phyloP scores from a whole-genome alignment of 768 basidiomycete species.

The Pleurotus ostreatus region DNA sequence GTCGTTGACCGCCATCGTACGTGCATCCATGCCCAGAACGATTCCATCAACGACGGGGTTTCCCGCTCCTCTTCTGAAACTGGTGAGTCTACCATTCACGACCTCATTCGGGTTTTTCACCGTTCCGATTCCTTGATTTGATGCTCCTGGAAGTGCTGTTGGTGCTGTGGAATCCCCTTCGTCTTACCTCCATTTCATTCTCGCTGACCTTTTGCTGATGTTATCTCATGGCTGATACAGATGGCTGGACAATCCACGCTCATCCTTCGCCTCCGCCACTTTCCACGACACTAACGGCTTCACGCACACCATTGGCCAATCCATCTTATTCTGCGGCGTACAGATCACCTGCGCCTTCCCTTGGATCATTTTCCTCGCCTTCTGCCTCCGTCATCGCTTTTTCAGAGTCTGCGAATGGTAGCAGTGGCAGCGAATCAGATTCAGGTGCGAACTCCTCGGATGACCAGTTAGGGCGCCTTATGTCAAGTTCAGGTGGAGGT shows the following conservation, averaged over 20 bases:
- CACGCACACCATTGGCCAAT: background rate
- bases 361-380: background rate
- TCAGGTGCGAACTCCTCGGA: background rate
- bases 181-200: background rate
- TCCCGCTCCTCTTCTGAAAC: background rate
- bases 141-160: background rate
- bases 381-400: constrained; percentile 2
- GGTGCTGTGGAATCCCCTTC: background rate
- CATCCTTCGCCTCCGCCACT: background rate
- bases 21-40: constrained; percentile 13
- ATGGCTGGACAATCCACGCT: background rate
- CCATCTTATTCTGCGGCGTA: background rate
- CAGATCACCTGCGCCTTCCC: constrained; percentile 2
- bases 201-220: background rate
- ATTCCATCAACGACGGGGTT: constrained; percentile 2
- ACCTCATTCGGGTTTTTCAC: background rate
- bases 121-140: background rate
- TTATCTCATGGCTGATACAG: background rate
- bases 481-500: background rate
- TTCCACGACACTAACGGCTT: background rate
- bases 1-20: constrained; percentile 22
- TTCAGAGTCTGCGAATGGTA: background rate
- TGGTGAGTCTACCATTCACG: background rate
- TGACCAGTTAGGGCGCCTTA: background rate
- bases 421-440: constrained; percentile 3